phyloP scores from a whole-genome alignment of 768 basidiomycete genomes.

The Lactarius sp. region DNA sequence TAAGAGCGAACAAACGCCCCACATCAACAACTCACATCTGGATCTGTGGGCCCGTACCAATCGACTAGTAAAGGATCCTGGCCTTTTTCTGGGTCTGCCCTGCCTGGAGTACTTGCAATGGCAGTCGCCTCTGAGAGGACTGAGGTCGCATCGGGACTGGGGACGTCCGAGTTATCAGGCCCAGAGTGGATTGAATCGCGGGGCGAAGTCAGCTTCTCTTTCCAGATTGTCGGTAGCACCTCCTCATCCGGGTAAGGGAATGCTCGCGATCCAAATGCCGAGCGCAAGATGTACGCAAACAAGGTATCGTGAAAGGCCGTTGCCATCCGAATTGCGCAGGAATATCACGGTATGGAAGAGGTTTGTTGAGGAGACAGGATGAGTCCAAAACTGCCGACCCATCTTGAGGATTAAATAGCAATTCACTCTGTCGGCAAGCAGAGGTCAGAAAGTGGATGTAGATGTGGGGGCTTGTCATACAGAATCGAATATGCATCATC shows the following conservation, averaged over 20 bases:
- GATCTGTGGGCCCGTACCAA: conserved; percentile 29
- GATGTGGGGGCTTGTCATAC: background rate
- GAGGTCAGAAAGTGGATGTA: background rate
- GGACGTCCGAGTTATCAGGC: background rate
- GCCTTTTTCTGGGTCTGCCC: conserved; percentile 11
- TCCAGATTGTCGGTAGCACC: conserved; percentile 19
- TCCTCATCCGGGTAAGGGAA: conserved; percentile 26
- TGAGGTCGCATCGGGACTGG: background rate
- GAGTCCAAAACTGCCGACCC: background rate
- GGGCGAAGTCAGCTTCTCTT: conserved; percentile 8
- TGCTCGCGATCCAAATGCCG: conserved; percentile 26
- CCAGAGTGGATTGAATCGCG: background rate
- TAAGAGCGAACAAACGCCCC: too few species aligned
- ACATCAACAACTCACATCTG: conserved; percentile 14
- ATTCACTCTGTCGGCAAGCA: background rate
- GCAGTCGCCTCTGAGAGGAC: background rate
- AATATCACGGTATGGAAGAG: background rate
- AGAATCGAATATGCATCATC: background rate
- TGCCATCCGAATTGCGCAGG: conserved; percentile 5
- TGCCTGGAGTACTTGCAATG: background rate
- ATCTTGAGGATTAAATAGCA: conserved; percentile 13
- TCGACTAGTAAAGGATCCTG: conserved; percentile 28
- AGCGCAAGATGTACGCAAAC: conserved; percentile 32
- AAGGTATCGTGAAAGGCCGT: conserved; percentile 31
- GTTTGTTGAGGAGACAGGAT: background rate